A percentile compares a stretch with the other conserved stretches of the same genome.
phyloP scores from a whole-genome alignment of 139 green algal genomes.

The Haematococcus lacustris region DNA sequence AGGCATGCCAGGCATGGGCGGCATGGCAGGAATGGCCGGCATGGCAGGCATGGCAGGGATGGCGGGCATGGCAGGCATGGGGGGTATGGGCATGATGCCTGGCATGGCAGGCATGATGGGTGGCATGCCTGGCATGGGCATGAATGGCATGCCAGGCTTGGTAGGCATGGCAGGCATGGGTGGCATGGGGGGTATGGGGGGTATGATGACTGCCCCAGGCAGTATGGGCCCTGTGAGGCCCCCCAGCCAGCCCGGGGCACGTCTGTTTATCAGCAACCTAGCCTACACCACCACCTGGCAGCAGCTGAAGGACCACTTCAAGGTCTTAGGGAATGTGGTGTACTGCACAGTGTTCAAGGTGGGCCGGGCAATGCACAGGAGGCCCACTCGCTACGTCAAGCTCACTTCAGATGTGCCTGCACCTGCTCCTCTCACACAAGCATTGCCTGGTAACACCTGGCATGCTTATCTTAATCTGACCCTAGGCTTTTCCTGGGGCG shows the following conservation, averaged over 20 bases:
- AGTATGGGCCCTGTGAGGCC: constrained; percentile 14
- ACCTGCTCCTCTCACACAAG: too few species aligned
- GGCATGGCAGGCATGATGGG: constrained; percentile 21
- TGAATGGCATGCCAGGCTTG: constrained; percentile 7
- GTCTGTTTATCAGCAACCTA: constrained; percentile 69
- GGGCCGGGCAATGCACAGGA: too few species aligned
- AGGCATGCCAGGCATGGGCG: too few species aligned
- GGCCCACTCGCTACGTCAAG: too few species aligned
- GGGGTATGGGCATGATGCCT: constrained; percentile 5
- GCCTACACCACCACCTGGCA: constrained; percentile 54
- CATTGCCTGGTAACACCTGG: too few species aligned
- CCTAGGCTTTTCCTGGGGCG: too few species aligned
- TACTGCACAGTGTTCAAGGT: constrained; percentile 52
- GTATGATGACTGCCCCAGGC: constrained; percentile 15
- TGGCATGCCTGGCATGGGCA: constrained; percentile 31
- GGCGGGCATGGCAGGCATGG: not conserved
- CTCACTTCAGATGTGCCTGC: too few species aligned
- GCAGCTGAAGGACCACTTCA: constrained; percentile 72
- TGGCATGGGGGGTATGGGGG: constrained; percentile 14
- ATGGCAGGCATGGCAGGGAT: not conserved
- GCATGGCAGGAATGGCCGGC: too few species aligned
- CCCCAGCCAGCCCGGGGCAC: constrained; percentile 14
- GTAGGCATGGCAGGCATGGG: constrained; percentile 32
- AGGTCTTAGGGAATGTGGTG: constrained; percentile 36
- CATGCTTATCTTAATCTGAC: too few species aligned